phyloP scores from a whole-genome alignment of 2,329 filamentous ascomycete genomes.

The Phialocephala sp. region DNA sequence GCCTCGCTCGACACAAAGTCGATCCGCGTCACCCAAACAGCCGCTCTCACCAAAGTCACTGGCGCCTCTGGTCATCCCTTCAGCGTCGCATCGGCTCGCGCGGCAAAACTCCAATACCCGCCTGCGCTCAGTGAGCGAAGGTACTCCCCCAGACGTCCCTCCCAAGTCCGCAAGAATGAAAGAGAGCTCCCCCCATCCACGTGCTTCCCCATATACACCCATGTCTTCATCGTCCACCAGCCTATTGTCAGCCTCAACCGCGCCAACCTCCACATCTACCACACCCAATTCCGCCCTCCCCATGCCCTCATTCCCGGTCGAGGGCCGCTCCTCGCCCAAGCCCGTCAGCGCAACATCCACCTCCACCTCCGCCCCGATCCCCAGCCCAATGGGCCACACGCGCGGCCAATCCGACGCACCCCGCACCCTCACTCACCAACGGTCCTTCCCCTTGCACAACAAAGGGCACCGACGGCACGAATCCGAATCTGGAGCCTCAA shows the following conservation, averaged over 20 bases:
- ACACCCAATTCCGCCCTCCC: constrained; percentile 29
- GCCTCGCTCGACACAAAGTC: constrained; percentile 14
- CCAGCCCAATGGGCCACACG: constrained; percentile 15
- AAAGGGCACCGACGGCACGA: constrained; percentile 56
- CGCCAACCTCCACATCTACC: constrained; percentile 32
- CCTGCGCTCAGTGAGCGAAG: constrained; percentile 50
- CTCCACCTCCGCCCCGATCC: constrained; percentile 9
- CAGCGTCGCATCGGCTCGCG: constrained; percentile 27
- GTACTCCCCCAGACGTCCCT: constrained; percentile 48
- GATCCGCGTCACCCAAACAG: constrained; percentile 41
- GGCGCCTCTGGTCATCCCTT: constrained; percentile 62
- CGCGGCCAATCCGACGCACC: constrained; percentile 19
- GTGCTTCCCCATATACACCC: constrained; percentile 50
- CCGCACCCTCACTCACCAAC: constrained; percentile 30
- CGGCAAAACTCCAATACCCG: constrained; percentile 43
- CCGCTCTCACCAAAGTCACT: constrained; percentile 60
- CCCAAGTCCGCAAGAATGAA: constrained; percentile 48
- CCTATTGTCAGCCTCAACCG: constrained; percentile 33
- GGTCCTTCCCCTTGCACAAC: constrained; percentile 15
- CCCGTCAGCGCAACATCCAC: neutral
- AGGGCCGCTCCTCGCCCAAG: constrained; percentile 20
- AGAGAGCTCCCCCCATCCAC: constrained; percentile 55
- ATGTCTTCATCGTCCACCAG: constrained; percentile 43
- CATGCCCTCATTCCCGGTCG: constrained; percentile 3
- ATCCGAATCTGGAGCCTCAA: constrained; percentile 61